Percentiles rank a stretch among this genome's conserved stretches.
Conservation (phyloP, 768 basidiomycete species). For the Psilocybe azurescens region DNA sequence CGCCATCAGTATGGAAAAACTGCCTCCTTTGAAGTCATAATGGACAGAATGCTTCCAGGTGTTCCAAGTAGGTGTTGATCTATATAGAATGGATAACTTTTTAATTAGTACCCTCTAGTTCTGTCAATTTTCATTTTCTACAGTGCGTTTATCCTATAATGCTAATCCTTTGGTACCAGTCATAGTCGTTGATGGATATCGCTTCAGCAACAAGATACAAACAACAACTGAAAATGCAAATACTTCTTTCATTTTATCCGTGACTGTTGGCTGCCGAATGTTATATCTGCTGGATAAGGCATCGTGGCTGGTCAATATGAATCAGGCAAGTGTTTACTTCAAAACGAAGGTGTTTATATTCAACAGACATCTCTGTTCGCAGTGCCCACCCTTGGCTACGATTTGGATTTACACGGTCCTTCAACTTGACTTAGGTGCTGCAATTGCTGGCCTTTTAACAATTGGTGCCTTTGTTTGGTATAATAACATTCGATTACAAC, state of each 20-base stretch:
- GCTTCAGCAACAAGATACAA: constrained; percentile 70
- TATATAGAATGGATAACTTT: neutral
- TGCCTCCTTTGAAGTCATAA: constrained; percentile 51
- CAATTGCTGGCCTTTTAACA: constrained; percentile 56
- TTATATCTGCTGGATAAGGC: constrained; percentile 73
- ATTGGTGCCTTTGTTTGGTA: constrained; percentile 68
- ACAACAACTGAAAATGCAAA: constrained; percentile 53
- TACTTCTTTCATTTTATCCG: constrained; percentile 63
- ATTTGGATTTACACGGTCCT: constrained; percentile 80
- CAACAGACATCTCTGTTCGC: neutral
- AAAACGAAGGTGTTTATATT: neutral
- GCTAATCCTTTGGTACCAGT: neutral
- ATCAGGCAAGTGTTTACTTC: constrained; percentile 54
- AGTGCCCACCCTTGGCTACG: constrained; percentile 82
- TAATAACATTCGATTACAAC: constrained; percentile 55
- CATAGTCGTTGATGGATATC: neutral
- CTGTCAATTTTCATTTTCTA: constrained; percentile 79
- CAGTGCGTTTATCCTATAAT: constrained; percentile 47
- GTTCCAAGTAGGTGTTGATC: constrained; percentile 69
- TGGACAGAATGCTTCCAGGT: constrained; percentile 64
- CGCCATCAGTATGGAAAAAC: constrained; percentile 78
- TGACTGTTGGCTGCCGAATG: constrained; percentile 64
- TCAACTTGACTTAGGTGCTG: constrained; percentile 69
- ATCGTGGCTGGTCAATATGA: constrained; percentile 76
- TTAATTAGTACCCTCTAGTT: constrained; percentile 44